Evolutionary conservation across 2,329 filamentous ascomycete species (phyloP), one percentile per base, ranked within the genome.

Genomic region (Botryotinia calthae): DNA sequence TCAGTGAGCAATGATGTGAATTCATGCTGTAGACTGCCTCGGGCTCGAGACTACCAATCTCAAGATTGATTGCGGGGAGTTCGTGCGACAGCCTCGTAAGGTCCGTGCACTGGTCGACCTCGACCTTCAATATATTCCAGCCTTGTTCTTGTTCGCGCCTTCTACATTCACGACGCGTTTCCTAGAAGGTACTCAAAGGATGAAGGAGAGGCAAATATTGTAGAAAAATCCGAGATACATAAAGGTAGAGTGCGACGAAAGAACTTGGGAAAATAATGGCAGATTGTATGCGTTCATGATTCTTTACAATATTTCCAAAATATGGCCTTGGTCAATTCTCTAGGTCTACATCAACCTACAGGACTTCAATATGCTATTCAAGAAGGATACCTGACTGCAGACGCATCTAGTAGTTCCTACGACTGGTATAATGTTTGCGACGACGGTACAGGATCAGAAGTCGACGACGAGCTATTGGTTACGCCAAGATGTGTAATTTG

Each of bases 281-380:
- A 48, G 22, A 42, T 34, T 54, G 63, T 67, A 20, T 70, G 66
- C 66, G 66, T 76, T 73, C 48, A 76, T 78, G 75, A 78, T 71
- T 46, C n/a, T 62, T 44, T 63, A 48, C 28, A 70, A 56, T 44
- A 65, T 56, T 66, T 48, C 58, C 73, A 71, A 76, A 75, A 76
- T 77, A 99, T 99, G 97, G 95, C 95, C 78, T 90, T 92, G 81
- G 89, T 98, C 83, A 93, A 90, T 82, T 98, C 95, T 76, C 88
- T 98, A 79, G 96, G 96, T 82, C 87, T 97, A 80, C 95, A 98
- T 85, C 90, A 92, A 84, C 95, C 97, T 74, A 89, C 92, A 74
- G 94, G 92, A 76, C 86, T 98, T 76, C 89, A 89, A 75, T 94
- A 96, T 84, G 90, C 97, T 76, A 88, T 97, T 77, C 87, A 91